phyloP scores from a whole-genome alignment of 2,329 filamentous ascomycete genomes.

The Atkinsonella hypoxylon region DNA sequence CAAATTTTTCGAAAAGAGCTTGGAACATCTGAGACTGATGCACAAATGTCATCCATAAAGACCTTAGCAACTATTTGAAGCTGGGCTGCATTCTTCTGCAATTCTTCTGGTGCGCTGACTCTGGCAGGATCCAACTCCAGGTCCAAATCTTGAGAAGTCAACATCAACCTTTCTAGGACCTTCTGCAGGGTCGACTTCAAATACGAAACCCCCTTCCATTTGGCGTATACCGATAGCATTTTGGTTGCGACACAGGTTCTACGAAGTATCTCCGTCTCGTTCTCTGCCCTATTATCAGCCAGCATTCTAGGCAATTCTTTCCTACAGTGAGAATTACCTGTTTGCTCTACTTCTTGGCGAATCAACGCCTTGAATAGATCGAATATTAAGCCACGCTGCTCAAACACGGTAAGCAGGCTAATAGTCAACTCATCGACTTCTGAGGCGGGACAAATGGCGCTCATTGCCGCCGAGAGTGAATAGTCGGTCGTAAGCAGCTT shows the following conservation, averaged over 20 bases:
- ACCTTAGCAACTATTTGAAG: conserved; percentile 56
- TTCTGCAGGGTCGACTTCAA: conserved; percentile 53
- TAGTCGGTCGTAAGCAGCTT: conserved; percentile 51
- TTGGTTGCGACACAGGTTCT: conserved; percentile 61
- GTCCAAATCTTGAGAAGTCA: conserved; percentile 55
- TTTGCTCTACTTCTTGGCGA: conserved; percentile 57
- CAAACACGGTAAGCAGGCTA: conserved; percentile 57
- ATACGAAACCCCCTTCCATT: conserved; percentile 56
- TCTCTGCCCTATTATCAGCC: conserved; percentile 32
- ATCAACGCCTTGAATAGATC: conserved; percentile 53
- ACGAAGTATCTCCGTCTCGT: conserved; percentile 55
- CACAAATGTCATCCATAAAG: conserved; percentile 59
- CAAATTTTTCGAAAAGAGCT: conserved; percentile 55
- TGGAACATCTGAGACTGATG: conserved; percentile 49
- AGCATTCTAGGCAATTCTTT: conserved; percentile 6
- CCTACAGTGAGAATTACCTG: conserved; percentile 27
- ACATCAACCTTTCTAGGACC: conserved; percentile 52
- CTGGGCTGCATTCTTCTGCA: conserved; percentile 54
- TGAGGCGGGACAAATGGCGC: conserved; percentile 51
- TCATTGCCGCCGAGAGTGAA: conserved; percentile 50
- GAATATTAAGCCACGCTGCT: conserved; percentile 51
- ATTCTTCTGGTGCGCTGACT: conserved; percentile 46
- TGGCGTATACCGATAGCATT: conserved; percentile 59
- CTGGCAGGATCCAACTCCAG: conserved; percentile 55
- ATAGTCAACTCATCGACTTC: conserved; percentile 60